A percentile compares a stretch with the other conserved stretches of the same genome.
These are phyloP conservation scores for Cutaneotrichosporon dermatis DNA, from an alignment of 1,284 basidiomycete species.

Conservation along the genomic window DNA sequence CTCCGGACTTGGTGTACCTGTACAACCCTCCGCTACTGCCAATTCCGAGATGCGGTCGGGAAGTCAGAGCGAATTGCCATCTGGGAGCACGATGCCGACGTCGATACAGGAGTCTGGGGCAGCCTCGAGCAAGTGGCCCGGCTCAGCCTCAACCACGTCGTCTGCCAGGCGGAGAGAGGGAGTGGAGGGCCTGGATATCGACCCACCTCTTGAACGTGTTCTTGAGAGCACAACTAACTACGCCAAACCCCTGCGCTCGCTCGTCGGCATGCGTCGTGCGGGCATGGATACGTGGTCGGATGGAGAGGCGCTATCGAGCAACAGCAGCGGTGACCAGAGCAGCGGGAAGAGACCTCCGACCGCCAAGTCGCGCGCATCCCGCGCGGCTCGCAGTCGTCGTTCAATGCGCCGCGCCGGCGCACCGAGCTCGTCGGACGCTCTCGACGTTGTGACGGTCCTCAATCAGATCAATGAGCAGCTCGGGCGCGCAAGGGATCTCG, in stretches of 20 bases:
- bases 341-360: background rate
- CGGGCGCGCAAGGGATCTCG: slow-evolving; percentile 63
- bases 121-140: background rate
- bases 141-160: too few relatives aligned
- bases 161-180: slow-evolving; percentile 21
- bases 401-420: slow-evolving; percentile 9
- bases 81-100: slow-evolving; percentile 1
- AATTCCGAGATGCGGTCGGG: too few relatives aligned
- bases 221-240: slow-evolving; percentile 69
- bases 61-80: background rate
- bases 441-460: slow-evolving; percentile 76
- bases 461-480: slow-evolving; percentile 83
- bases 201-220: slow-evolving; percentile 59
- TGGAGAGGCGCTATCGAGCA: background rate
- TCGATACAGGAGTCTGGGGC: background rate
- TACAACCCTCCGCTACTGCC: too few relatives aligned
- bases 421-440: slow-evolving; percentile 53
- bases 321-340: background rate
- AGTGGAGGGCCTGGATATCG: slow-evolving; percentile 38
- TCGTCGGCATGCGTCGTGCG: slow-evolving; percentile 63
- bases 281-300: slow-evolving; percentile 16
- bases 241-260: slow-evolving; percentile 67
- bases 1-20: too few relatives aligned
- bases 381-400: background rate
- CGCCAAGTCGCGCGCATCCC: background rate